Conservation (phyloP, 306 rosid species). For the Myrica gale region DNA sequence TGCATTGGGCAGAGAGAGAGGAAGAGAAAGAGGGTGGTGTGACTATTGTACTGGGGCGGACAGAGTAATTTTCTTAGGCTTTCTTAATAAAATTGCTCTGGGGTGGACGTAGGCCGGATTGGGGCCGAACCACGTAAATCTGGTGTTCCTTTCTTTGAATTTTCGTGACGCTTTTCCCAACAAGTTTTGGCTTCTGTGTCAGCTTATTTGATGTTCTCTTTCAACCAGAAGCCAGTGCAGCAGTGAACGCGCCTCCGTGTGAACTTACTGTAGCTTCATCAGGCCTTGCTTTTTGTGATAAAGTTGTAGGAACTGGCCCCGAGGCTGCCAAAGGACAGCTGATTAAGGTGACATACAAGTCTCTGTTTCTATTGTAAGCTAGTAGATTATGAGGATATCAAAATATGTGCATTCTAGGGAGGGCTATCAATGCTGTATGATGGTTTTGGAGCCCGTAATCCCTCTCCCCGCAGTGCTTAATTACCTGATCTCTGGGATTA, state of each 20-base stretch:
- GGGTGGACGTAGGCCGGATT: no score
- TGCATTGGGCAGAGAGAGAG: no score
- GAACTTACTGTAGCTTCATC: constrained; percentile 66
- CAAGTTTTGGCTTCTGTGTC: constrained; percentile 48
- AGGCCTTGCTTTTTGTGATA: constrained; percentile 85
- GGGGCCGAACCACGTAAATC: no score
- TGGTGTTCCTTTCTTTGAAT: no score
- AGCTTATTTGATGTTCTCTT: constrained; percentile 38
- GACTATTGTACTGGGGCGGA: no score
- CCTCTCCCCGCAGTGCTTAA: no score
- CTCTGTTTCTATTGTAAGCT: background rate
- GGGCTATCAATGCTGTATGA: background rate
- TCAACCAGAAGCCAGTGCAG: constrained; percentile 22
- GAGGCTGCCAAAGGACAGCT: constrained; percentile 77
- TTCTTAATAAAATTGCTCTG: no score
- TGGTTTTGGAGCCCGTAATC: background rate
- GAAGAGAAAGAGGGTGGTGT: no score
- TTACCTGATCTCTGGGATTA: no score
- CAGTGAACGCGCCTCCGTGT: constrained; percentile 50
- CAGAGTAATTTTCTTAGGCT: no score
- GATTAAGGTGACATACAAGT: constrained; percentile 54
- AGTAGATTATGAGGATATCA: background rate
- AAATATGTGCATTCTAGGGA: background rate
- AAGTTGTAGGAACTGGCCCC: constrained; percentile 66
- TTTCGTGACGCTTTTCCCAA: no score